These are phyloP conservation scores for Phytomonas serpens DNA, from an alignment of 208 protist genomes.

Conservation along the genomic window DNA sequence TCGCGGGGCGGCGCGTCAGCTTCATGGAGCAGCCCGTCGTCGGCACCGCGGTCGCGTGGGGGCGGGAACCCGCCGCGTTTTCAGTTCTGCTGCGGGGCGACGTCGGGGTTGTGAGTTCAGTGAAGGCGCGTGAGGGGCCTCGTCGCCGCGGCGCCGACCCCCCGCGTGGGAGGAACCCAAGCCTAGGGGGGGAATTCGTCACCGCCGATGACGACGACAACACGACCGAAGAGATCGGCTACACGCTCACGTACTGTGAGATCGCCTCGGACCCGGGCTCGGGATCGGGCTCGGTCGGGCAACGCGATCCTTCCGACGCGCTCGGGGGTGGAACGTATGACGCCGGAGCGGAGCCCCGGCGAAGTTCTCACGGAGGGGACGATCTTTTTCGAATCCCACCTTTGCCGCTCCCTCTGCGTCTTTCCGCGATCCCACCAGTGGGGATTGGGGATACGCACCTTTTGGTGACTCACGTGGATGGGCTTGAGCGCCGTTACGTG, in stretches of 20 bases:
- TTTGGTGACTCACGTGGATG: conserved; percentile 65
- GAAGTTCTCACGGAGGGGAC: not conserved
- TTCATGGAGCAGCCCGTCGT: conserved; percentile 76
- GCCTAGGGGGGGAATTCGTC: not conserved
- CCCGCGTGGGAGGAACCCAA: not conserved
- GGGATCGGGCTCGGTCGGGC: not conserved
- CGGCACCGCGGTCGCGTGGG: conserved; percentile 39
- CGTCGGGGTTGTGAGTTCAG: conserved; percentile 50
- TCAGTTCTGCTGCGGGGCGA: conserved; percentile 38
- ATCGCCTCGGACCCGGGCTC: conserved; percentile 16
- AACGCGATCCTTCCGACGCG: not conserved
- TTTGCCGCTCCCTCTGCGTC: conserved; percentile 65
- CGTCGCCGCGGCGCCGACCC: not conserved
- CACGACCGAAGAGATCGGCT: conserved; percentile 53
- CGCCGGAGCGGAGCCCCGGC: not conserved
- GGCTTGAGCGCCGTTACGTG: conserved; percentile 40
- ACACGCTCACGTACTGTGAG: conserved; percentile 65
- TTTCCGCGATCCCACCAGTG: conserved; percentile 45
- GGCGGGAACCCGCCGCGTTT: conserved; percentile 37
- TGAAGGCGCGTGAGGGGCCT: not conserved
- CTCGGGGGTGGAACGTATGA: not conserved
- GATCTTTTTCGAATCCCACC: conserved; percentile 49
- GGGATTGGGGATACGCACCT: conserved; percentile 60
- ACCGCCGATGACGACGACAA: conserved; percentile 17
- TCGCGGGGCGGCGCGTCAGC: conserved; percentile 22